Evolutionary conservation across 495 filamentous ascomycete species (phyloP).

Genomic region (Chaetomium fimeti): DNA sequence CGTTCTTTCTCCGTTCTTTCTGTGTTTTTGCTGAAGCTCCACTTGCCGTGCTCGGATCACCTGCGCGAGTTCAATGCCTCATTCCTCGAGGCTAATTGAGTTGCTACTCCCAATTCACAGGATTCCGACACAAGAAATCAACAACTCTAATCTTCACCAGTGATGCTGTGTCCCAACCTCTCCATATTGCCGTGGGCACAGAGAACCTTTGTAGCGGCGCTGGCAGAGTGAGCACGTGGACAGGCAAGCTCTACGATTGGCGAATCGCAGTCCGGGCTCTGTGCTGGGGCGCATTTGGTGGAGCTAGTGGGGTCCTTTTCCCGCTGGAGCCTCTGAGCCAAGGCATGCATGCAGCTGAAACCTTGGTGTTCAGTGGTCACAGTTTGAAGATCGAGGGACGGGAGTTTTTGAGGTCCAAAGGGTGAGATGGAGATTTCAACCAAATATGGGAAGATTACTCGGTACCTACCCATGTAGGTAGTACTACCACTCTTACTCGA

Average conservation of each 20-base stretch:
- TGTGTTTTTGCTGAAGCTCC: neutral
- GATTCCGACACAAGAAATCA: neutral
- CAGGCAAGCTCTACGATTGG: slow-evolving; percentile 8
- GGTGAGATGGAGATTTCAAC: too few species aligned
- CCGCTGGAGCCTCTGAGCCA: too few species aligned
- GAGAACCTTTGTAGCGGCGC: slow-evolving; percentile 1
- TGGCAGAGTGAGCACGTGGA: neutral
- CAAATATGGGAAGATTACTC: too few species aligned
- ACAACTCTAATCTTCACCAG: neutral
- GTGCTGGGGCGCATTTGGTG: neutral
- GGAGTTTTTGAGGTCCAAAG: too few species aligned
- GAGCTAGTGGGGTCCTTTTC: too few species aligned
- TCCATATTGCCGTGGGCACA: neutral
- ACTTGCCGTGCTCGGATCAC: neutral
- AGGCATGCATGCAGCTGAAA: neutral
- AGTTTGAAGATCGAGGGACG: neutral
- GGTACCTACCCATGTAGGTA: too few species aligned
- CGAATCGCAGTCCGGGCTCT: slow-evolving; percentile 2
- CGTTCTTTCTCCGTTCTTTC: too few species aligned
- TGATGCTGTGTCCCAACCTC: too few species aligned
- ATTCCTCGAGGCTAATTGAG: neutral
- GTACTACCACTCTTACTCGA: too few species aligned
- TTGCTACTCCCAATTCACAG: neutral
- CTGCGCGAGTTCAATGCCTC: slow-evolving; percentile 2
- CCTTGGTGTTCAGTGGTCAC: neutral